Conservation (phyloP, 2,329 filamentous ascomycete genomes). For the Colletotrichum orchidophilum region DNA sequence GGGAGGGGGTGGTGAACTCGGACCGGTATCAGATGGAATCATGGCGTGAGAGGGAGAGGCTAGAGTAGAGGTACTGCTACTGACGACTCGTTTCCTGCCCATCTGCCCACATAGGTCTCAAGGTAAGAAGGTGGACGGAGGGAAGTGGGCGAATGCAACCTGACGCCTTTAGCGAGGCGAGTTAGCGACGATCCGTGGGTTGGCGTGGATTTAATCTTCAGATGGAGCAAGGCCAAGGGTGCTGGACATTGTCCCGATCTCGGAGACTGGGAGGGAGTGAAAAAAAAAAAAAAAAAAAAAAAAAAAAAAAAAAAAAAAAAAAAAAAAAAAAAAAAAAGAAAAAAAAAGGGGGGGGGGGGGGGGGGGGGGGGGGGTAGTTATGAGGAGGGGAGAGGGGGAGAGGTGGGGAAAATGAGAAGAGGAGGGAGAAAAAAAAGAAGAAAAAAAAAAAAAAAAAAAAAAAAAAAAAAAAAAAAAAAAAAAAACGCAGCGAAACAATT, state of each 20-base stretch:
- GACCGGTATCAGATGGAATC: not conserved
- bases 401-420: not conserved
- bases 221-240: not conserved
- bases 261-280: not conserved
- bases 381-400: too few species aligned
- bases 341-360: too few species aligned
- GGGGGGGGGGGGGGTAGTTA: too few species aligned
- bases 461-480: not conserved
- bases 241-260: not conserved
- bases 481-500: not conserved
- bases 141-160: constrained; percentile 17
- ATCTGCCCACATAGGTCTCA: not conserved
- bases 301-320: not conserved
- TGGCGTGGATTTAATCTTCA: constrained; percentile 6
- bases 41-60: constrained; percentile 5
- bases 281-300: not conserved
- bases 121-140: not conserved
- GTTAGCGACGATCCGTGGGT: constrained; percentile 7
- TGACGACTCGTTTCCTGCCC: not conserved
- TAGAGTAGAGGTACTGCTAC: constrained; percentile 7
- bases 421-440: not conserved
- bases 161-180: constrained; percentile 23
- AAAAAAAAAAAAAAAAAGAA: not conserved
- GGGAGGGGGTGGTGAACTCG: not conserved
- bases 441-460: not conserved